Percentiles rank a stretch among this genome's conserved stretches.
Conservation (phyloP, 1,139 yeast species). For the Suhomyces ambrosiae region DNA sequence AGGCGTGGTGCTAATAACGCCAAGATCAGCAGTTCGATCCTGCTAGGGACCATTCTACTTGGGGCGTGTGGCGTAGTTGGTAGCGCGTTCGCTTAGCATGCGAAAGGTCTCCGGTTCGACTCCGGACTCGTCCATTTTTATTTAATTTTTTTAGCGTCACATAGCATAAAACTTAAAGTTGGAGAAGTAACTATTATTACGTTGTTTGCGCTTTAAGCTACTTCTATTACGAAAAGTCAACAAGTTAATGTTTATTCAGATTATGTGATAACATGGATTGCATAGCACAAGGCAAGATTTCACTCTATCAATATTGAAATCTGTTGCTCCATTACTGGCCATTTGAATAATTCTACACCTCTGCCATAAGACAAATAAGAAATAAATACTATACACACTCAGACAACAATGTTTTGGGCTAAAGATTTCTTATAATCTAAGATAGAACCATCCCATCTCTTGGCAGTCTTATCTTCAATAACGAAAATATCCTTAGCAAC, state of each 20-base stretch:
- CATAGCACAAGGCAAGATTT: not conserved
- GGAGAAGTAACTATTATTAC: not conserved
- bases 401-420: conserved; percentile 83
- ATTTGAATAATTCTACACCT: conserved; percentile 1
- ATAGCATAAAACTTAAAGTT: not conserved
- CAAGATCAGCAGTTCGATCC: conserved; percentile 44
- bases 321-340: not conserved
- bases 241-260: not conserved
- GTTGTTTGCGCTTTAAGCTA: not conserved
- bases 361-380: conserved; percentile 5
- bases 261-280: not conserved
- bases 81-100: conserved; percentile 91
- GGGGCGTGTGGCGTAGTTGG: conserved; percentile 92
- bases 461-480: conserved; percentile 91
- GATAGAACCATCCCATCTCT: conserved; percentile 93
- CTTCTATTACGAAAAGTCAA: not conserved
- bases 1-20: conserved; percentile 48
- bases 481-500: conserved; percentile 97
- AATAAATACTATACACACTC: conserved; percentile 20
- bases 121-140: conserved; percentile 76
- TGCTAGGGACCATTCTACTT: conserved; percentile 29
- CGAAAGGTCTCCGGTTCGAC: conserved; percentile 88
- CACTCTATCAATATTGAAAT: not conserved
- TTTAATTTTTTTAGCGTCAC: not conserved
- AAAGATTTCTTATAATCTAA: conserved; percentile 90